A percentile compares a stretch with the other conserved stretches of the same genome.
These are phyloP conservation scores for Adenanthera pavonina DNA, from an alignment of 306 rosid genomes.

Conservation along the genomic window DNA sequence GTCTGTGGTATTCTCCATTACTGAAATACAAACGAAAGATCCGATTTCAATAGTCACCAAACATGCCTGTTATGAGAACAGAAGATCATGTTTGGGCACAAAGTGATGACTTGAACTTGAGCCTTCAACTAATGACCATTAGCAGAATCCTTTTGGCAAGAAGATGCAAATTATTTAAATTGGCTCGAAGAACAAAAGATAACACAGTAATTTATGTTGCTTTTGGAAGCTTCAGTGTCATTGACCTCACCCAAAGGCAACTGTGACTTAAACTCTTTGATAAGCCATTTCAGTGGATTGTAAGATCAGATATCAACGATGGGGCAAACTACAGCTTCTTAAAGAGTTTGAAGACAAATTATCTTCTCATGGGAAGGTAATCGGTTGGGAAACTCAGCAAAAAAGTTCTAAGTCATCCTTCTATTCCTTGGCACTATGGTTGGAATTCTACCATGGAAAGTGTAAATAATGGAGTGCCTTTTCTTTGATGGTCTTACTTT, in stretches of 20 bases:
- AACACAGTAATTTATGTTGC: conserved; percentile 47
- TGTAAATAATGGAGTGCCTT: conserved; percentile 31
- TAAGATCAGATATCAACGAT: conserved; percentile 35
- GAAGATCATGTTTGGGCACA: conserved; percentile 25
- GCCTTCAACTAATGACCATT: conserved; percentile 23
- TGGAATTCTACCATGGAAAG: conserved; percentile 48
- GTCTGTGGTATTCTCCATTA: not conserved
- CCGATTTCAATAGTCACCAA: conserved; percentile 35
- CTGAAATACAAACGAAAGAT: conserved; percentile 40
- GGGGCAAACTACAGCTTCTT: not conserved
- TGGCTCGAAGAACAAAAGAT: conserved; percentile 43
- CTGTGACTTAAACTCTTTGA: conserved; percentile 37
- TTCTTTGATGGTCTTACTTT: conserved; percentile 45
- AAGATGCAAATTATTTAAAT: conserved; percentile 40
- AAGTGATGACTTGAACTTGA: conserved; percentile 20
- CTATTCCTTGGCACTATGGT: conserved; percentile 39
- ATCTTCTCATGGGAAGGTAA: conserved; percentile 24
- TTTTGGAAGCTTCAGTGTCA: conserved; percentile 45
- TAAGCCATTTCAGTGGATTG: conserved; percentile 42
- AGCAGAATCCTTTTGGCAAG: conserved; percentile 39
- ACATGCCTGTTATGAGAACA: conserved; percentile 38
- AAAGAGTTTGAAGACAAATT: conserved; percentile 35
- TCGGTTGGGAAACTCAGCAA: conserved; percentile 40
- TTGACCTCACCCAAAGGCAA: conserved; percentile 31
- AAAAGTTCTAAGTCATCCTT: conserved; percentile 31